A percentile compares a stretch with the other conserved stretches of the same genome.
These are phyloP conservation scores for Afroboletus lepidellus DNA, from an alignment of 1,284 basidiomycete species.

Conservation along the genomic window DNA sequence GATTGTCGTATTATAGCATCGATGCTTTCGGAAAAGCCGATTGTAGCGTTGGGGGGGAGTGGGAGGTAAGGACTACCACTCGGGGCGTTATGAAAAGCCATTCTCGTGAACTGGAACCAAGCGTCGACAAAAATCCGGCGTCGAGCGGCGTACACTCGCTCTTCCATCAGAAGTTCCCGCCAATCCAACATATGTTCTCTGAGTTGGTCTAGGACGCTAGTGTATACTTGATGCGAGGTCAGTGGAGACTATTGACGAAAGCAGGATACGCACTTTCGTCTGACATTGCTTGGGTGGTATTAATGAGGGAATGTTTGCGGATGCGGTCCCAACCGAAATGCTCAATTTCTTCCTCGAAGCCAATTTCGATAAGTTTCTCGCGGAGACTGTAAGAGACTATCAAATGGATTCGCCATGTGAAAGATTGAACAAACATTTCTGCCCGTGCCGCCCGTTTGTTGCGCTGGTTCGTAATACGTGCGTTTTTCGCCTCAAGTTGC, in stretches of 20 bases:
- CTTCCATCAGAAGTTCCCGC: constrained; percentile 35
- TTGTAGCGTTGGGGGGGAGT: constrained; percentile 25
- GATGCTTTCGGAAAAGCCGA: constrained; percentile 24
- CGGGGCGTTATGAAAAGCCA: constrained; percentile 16
- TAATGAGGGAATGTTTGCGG: constrained; percentile 30
- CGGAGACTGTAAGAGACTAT: constrained; percentile 21
- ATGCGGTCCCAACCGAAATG: constrained; percentile 34
- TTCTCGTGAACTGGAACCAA: constrained; percentile 23
- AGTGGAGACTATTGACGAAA: background rate
- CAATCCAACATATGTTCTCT: constrained; percentile 30
- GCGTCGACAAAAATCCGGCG: constrained; percentile 29
- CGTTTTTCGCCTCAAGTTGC: constrained; percentile 20
- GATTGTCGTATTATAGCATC: constrained; percentile 28
- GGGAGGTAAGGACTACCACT: constrained; percentile 22
- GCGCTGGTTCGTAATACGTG: constrained; percentile 21
- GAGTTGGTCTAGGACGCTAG: constrained; percentile 24
- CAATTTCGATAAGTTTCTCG: constrained; percentile 14
- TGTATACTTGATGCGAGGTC: constrained; percentile 19
- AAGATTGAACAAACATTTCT: constrained; percentile 19
- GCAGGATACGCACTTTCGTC: constrained; percentile 13
- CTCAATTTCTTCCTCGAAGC: constrained; percentile 29
- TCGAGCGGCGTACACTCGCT: constrained; percentile 28
- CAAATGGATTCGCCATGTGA: constrained; percentile 5
- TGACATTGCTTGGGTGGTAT: constrained; percentile 21
- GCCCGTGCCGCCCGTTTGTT: constrained; percentile 28